Evolutionary conservation across 495 filamentous ascomycete species (phyloP), one percentile per base, ranked within the genome.

Genomic region (Melanomma pulvis-pyrius): DNA sequence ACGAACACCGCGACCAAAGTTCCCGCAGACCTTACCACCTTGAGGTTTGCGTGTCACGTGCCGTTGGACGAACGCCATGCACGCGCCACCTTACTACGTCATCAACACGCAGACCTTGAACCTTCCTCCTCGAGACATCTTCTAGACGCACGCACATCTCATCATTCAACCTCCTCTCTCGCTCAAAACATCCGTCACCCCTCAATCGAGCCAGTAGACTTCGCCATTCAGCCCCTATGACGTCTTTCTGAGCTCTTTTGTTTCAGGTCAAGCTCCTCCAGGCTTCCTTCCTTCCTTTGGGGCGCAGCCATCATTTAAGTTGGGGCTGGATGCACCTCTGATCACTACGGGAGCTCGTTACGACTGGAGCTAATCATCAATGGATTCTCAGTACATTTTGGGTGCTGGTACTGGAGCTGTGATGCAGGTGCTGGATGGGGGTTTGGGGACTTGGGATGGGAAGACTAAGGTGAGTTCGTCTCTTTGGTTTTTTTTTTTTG

Each of bases 401-500:
- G 13, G 32, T 36, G 32, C 32, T 36, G 13, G 32, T 36, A 13
- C 6, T 36, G 39, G 3, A 15, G 39, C 17, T 44, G 39, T 44
- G 39, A 44, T 44, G 39, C 9, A 44, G 17, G 17, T 6, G 39
- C 39, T 36, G 53, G 41, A 59, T 48, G 39, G 56, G 7, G 48
- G 13, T 6, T 2, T 59, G 2, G 41, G 56, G 47, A n/a, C 56
- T 9, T 59, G 56, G 56, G 39, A 47, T 1, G 56, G 24, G 11
- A 39, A 52, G 26, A 17, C 30, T 19, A 61, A 61, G 47, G 59
- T 61, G 28, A 34, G 59, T 50, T 13, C 30, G 22, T 9, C 52
- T 55, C n/a, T n/a, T n/a, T n/a, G n/a, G n/a, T n/a, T n/a, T n/a
- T n/a, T n/a, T n/a, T n/a, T n/a, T n/a, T n/a, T n/a, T n/a, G n/a